phyloP scores from a whole-genome alignment of 2,329 filamentous ascomycete genomes.

The Pseudogymnoascus sp. region DNA sequence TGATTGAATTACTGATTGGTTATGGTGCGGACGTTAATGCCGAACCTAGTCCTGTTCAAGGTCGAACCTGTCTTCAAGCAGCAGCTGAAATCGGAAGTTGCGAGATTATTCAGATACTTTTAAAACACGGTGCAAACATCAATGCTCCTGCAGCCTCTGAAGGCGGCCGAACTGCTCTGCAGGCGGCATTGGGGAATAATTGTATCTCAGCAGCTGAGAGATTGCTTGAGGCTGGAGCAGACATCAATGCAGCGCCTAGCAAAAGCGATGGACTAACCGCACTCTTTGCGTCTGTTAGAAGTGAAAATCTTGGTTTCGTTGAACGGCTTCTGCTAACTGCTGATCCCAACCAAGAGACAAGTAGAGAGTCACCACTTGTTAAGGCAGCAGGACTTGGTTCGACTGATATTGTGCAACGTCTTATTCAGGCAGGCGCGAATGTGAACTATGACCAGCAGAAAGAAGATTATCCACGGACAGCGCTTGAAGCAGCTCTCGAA shows the following conservation, averaged over 20 bases:
- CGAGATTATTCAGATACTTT: conserved; percentile 29
- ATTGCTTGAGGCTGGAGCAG: conserved; percentile 16
- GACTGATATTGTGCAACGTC: background rate
- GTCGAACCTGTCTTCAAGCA: conserved; percentile 10
- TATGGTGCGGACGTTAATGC: conserved; percentile 6
- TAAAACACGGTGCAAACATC: conserved; percentile 22
- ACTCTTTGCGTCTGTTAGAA: conserved; percentile 12
- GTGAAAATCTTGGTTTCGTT: conserved; percentile 7
- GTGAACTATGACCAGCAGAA: background rate
- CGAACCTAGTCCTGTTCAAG: background rate
- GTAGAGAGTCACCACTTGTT: conserved; percentile 9
- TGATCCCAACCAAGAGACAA: conserved; percentile 12
- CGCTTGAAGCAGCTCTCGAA: background rate
- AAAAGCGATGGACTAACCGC: conserved; percentile 3
- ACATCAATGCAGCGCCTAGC: conserved; percentile 15
- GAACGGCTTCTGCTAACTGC: conserved; percentile 10
- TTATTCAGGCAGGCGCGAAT: background rate
- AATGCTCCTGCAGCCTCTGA: conserved; percentile 13
- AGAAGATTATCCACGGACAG: background rate
- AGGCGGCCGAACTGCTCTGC: conserved; percentile 17
- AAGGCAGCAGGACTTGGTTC: background rate
- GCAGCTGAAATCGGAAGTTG: conserved; percentile 31
- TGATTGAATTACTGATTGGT: background rate
- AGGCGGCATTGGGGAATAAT: conserved; percentile 13
- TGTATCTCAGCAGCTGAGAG: conserved; percentile 14